Evolutionary conservation across 371 early-diverging fungal genomes (phyloP), one percentile per base, ranked within the genome.

Genomic region (Rhizomucor pusillus): DNA sequence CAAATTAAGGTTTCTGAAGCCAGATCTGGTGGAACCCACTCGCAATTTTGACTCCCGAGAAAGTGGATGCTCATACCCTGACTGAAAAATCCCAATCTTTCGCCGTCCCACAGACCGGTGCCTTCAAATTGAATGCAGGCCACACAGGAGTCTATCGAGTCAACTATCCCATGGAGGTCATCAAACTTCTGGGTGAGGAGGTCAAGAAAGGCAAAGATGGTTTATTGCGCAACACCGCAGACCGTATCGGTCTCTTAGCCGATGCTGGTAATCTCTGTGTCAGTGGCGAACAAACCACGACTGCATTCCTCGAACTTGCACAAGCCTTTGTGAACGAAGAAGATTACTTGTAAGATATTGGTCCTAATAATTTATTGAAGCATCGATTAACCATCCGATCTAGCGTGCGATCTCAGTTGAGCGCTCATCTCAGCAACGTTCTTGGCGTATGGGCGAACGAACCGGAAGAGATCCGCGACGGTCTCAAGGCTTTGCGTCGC

Each of bases 211-310:
- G 75, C 20, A 57, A 59, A 43, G 58, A 71, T 5, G 75, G 82
- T 47, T 63, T 82, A 44, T 73, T 89, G 57, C 25, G 55, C 35
- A 73, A 74, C 47, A 71, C 84, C 0, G 59, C 75, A 43, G 90
- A 90, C 56, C 78, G 86, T 20, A 79, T 90, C 50, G 90, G 90
- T 46, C 66, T 90, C 19, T 57, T 90, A 59, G 77, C 85, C 14
- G 90, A 90, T 74, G 59, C 80, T 47, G 81, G 77, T 34, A 79
- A 75, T 33, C 55, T 80, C 51, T 67, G 77, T 61, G 81, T 73
- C 40, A 80, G 84, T 62, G 86, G 86, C 24, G 71, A 81, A 19
- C 75, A 77, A 52, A 66, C 58, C 14, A 83, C 83, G 1, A 68
- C 74, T 55, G 78, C 81, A 6, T 73, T 82, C 34, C 63, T 88